Evolutionary conservation across 78 protist species (phyloP).

Genomic region (Monosiga brevicollis): DNA sequence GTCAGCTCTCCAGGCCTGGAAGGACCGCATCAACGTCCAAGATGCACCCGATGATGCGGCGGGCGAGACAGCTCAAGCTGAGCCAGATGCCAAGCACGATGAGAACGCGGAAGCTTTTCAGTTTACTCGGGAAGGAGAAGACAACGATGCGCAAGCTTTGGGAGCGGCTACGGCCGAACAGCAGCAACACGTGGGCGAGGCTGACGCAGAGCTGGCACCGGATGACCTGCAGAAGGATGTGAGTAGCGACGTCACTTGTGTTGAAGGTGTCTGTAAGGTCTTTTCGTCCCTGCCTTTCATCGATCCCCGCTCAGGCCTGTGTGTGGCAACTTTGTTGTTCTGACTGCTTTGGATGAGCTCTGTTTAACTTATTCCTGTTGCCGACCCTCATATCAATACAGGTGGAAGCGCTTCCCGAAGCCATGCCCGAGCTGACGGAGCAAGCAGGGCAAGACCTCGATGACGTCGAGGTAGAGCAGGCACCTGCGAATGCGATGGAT

Average conservation of each 20-base stretch:
- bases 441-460: too few species aligned
- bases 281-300: too few species aligned
- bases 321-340: too few species aligned
- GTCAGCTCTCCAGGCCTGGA: constrained; percentile 48
- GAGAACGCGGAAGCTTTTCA: background rate
- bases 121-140: background rate
- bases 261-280: too few species aligned
- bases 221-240: background rate
- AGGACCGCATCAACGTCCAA: constrained; percentile 18
- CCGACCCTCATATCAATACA: too few species aligned
- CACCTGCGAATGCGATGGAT: constrained; percentile 20
- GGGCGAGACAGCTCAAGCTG: background rate
- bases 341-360: too few species aligned
- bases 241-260: background rate
- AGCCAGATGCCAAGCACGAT: background rate
- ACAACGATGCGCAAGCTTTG: constrained; percentile 27
- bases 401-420: too few species aligned
- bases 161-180: constrained; percentile 39
- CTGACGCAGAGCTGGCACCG: background rate
- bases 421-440: too few species aligned
- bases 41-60: background rate
- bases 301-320: too few species aligned
- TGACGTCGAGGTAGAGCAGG: too few species aligned
- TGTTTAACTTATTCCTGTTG: too few species aligned
- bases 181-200: background rate